Conservation (phyloP, 2,329 filamentous ascomycete genomes). For the Tolypocladium ovalisporum region DNA sequence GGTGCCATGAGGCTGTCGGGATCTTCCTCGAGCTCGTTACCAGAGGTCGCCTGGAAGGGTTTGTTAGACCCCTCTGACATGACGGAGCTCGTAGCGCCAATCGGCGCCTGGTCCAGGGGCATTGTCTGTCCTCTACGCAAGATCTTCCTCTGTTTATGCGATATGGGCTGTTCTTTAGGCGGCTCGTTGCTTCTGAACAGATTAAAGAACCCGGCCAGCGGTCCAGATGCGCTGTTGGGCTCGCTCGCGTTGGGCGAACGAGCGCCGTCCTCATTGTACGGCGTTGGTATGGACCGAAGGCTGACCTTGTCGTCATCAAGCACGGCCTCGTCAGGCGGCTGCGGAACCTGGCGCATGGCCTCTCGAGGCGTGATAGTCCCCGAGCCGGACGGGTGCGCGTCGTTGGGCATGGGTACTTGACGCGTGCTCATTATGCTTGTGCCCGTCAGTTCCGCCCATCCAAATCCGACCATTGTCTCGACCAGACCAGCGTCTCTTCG, state of each 20-base stretch:
- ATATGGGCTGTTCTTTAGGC: conserved; percentile 35
- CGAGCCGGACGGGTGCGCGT: conserved; percentile 20
- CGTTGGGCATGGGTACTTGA: conserved; percentile 28
- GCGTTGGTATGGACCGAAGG: conserved; percentile 32
- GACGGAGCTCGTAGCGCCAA: conserved; percentile 6
- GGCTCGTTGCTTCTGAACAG: conserved; percentile 56
- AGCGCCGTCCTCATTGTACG: conserved; percentile 16
- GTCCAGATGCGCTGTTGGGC: conserved; percentile 15
- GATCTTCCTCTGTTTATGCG: conserved; percentile 55
- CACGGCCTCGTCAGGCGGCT: conserved; percentile 55
- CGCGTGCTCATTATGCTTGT: conserved; percentile 43
- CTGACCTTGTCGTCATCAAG: conserved; percentile 56
- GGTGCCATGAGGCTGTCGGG: conserved; percentile 51
- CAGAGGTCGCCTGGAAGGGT: conserved; percentile 33
- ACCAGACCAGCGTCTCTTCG: conserved; percentile 84
- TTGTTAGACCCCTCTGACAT: conserved; percentile 7
- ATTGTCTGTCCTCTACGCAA: conserved; percentile 72
- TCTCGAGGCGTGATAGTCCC: conserved; percentile 23
- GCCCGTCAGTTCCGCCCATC: conserved; percentile 83
- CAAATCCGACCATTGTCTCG: conserved; percentile 85
- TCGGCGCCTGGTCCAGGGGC: conserved; percentile 14
- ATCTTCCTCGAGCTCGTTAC: conserved; percentile 35
- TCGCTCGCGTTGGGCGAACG: conserved; percentile 20
- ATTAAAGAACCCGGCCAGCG: conserved; percentile 56
- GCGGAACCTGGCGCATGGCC: conserved; percentile 52